A percentile compares a stretch with the other conserved stretches of the same genome.
phyloP scores from a whole-genome alignment of 2,329 filamentous ascomycete genomes.

The Exophiala calicioides region DNA sequence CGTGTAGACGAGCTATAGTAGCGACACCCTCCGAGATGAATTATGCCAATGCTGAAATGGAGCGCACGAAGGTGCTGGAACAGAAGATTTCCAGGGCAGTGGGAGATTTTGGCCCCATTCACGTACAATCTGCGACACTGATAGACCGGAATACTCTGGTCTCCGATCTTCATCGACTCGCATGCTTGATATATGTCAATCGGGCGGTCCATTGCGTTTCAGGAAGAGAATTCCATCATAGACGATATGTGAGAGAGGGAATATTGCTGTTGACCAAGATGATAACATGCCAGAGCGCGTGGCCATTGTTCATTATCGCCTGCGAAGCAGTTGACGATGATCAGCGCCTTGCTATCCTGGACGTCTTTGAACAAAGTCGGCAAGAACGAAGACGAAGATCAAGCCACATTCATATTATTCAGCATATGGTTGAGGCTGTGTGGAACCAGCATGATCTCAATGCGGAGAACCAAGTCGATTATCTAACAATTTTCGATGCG shows the following conservation, averaged over 20 bases:
- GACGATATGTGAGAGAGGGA: slow-evolving; percentile 24
- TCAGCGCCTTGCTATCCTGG: slow-evolving; percentile 20
- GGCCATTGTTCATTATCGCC: slow-evolving; percentile 27
- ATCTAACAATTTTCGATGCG: slow-evolving; percentile 22
- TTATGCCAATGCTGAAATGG: slow-evolving; percentile 9
- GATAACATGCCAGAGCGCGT: slow-evolving; percentile 24
- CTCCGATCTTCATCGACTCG: slow-evolving; percentile 25
- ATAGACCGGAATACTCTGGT: slow-evolving; percentile 18
- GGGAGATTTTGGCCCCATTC: slow-evolving; percentile 19
- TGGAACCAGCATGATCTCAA: slow-evolving; percentile 26
- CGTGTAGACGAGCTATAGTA: slow-evolving; percentile 20
- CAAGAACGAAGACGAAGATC: slow-evolving; percentile 23
- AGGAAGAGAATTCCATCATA: slow-evolving; percentile 20
- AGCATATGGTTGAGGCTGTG: slow-evolving; percentile 22
- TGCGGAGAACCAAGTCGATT: slow-evolving; percentile 20
- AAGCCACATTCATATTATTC: slow-evolving; percentile 24
- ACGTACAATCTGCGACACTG: slow-evolving; percentile 11
- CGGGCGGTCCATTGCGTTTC: slow-evolving; percentile 18
- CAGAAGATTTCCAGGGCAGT: slow-evolving; percentile 17
- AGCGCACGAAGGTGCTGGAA: slow-evolving; percentile 18
- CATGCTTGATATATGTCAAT: slow-evolving; percentile 25
- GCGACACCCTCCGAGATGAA: slow-evolving; percentile 15
- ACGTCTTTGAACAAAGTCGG: slow-evolving; percentile 21
- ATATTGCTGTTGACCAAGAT: slow-evolving; percentile 25
- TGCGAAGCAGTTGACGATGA: slow-evolving; percentile 23